Evolutionary conservation across 768 basidiomycete genomes (phyloP).

Genomic region (Kwoniella europaea): DNA sequence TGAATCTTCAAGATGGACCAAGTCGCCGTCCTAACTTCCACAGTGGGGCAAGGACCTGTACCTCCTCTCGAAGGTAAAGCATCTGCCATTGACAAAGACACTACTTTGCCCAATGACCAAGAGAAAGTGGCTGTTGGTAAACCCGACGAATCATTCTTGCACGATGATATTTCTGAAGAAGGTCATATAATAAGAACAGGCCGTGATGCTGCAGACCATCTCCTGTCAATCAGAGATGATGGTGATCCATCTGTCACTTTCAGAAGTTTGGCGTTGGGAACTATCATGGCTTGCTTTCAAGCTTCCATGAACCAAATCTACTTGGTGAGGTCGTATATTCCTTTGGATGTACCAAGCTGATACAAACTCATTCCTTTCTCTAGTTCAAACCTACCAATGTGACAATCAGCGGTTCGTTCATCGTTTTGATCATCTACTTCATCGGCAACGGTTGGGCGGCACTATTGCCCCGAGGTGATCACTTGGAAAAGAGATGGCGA

Average conservation of each 20-base stretch:
- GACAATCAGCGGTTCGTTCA: slow-evolving; percentile 65
- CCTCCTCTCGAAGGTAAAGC: background rate
- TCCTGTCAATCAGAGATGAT: slow-evolving; percentile 65
- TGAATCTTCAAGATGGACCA: background rate
- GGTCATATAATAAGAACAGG: slow-evolving; percentile 18
- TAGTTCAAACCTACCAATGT: slow-evolving; percentile 67
- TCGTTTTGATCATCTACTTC: slow-evolving; percentile 65
- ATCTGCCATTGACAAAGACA: background rate
- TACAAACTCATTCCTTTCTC: background rate
- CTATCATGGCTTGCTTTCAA: slow-evolving; percentile 66
- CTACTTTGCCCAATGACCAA: background rate
- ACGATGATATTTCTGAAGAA: background rate
- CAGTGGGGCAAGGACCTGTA: background rate
- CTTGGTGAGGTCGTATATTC: too few relatives aligned
- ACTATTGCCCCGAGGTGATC: slow-evolving; percentile 16
- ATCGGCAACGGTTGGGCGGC: slow-evolving; percentile 56
- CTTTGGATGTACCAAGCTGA: too few relatives aligned
- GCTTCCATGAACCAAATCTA: slow-evolving; percentile 69
- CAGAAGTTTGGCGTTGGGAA: slow-evolving; percentile 66
- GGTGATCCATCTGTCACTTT: slow-evolving; percentile 66
- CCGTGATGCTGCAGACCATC: slow-evolving; percentile 9
- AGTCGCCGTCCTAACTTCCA: background rate
- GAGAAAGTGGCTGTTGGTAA: background rate
- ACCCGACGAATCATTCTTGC: background rate
- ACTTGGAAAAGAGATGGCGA: background rate